A percentile compares a stretch with the other conserved stretches of the same genome.
Conservation (phyloP, 495 filamentous ascomycete species). For the Podospora comata region DNA sequence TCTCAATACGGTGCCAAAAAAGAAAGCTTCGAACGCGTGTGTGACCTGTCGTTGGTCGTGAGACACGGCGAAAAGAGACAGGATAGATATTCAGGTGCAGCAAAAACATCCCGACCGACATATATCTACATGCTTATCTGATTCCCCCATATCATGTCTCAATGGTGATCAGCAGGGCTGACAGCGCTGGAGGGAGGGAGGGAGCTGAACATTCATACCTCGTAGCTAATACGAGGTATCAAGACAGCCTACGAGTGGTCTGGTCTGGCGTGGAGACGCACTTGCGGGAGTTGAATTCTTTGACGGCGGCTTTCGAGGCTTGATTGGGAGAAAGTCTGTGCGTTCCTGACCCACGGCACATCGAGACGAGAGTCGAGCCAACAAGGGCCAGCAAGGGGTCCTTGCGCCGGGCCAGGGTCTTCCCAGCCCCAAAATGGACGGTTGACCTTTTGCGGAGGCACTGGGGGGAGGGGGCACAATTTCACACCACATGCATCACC, state of each 20-base stretch:
- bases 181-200: not conserved
- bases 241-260: not conserved
- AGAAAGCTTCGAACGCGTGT: not conserved
- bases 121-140: too few species aligned
- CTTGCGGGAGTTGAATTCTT: constrained; percentile 10
- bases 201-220: too few species aligned
- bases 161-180: not conserved
- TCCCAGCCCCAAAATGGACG: not conserved
- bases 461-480: too few species aligned
- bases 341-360: not conserved
- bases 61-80: not conserved
- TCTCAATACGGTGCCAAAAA: not conserved
- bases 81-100: not conserved
- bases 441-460: not conserved
- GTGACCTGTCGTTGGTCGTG: constrained; percentile 3
- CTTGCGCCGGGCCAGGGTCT: not conserved
- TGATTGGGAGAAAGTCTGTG: constrained; percentile 12
- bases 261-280: not conserved
- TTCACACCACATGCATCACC: not conserved
- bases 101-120: not conserved
- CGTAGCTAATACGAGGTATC: not conserved
- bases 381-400: constrained; percentile 6
- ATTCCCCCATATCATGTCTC: not conserved
- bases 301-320: constrained; percentile 1
- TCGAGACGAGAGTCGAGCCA: not conserved